These are phyloP conservation scores for Barnettozyma hawaiiensis DNA, from an alignment of 1,139 yeast species.

Conservation along the genomic window DNA sequence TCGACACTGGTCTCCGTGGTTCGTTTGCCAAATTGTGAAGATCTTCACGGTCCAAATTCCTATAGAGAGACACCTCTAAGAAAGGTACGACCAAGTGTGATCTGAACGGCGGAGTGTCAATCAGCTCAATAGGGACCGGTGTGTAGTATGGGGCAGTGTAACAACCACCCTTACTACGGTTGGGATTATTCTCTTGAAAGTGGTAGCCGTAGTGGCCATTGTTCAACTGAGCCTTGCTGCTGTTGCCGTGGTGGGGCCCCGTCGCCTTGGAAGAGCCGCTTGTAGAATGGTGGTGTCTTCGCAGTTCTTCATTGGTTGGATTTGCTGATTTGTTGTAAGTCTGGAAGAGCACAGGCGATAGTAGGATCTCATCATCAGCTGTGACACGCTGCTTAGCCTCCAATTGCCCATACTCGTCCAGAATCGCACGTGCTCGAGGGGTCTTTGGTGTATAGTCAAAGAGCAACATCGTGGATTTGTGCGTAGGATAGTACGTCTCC, in stretches of 20 bases:
- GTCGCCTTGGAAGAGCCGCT: conserved; percentile 5
- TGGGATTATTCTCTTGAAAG: conserved; percentile 17
- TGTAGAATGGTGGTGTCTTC: conserved; percentile 14
- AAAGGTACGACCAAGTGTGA: conserved; percentile 66
- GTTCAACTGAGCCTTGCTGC: conserved; percentile 13
- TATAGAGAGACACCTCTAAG: conserved; percentile 61
- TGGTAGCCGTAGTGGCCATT: conserved; percentile 23
- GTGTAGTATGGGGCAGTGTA: conserved; percentile 43
- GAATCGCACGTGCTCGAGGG: conserved; percentile 35
- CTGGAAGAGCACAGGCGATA: conserved; percentile 33
- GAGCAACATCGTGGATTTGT: conserved; percentile 47
- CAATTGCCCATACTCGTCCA: conserved; percentile 42
- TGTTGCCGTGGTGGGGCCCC: no score
- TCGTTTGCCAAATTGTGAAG: conserved; percentile 59
- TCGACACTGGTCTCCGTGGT: conserved; percentile 57
- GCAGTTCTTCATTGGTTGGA: conserved; percentile 11
- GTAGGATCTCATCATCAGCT: conserved; percentile 23
- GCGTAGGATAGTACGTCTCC: conserved; percentile 55
- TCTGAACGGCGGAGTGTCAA: conserved; percentile 68
- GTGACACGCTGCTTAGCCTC: conserved; percentile 28
- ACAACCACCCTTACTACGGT: no score
- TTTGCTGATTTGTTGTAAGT: conserved; percentile 25
- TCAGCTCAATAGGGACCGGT: conserved; percentile 59
- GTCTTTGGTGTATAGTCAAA: conserved; percentile 46
- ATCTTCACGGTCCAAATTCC: conserved; percentile 52